Evolutionary conservation across 179 eudicot genomes (phyloP).

Genomic region (Heliamphora pulchella): DNA sequence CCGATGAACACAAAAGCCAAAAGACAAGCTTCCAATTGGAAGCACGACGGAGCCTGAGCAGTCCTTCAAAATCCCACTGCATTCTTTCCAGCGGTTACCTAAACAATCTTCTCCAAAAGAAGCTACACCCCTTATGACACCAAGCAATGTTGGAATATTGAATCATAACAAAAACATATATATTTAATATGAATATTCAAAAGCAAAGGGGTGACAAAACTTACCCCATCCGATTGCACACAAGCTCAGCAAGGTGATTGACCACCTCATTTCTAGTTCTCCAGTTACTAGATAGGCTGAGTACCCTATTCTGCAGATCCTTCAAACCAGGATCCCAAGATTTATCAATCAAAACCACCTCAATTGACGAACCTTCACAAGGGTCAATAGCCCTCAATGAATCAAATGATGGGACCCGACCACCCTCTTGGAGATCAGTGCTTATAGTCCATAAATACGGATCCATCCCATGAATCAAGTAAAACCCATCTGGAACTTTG

Average conservation of each 20-base stretch:
- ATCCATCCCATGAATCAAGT: conserved; percentile 64
- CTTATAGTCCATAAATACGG: conserved; percentile 65
- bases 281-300: conserved; percentile 30
- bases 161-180: neutral
- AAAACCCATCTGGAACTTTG: conserved; percentile 68
- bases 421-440: conserved; percentile 50
- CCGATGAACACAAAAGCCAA: conserved; percentile 64
- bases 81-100: conserved; percentile 41
- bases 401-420: conserved; percentile 57
- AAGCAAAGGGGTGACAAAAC: conserved; percentile 15
- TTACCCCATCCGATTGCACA: conserved; percentile 55
- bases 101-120: conserved; percentile 42
- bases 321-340: conserved; percentile 48
- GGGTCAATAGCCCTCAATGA: conserved; percentile 46
- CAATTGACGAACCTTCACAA: conserved; percentile 31
- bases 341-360: conserved; percentile 46
- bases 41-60: conserved; percentile 50
- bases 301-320: conserved; percentile 36
- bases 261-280: conserved; percentile 40
- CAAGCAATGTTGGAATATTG: conserved; percentile 18
- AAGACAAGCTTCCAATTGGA: conserved; percentile 61
- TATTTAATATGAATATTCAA: neutral
- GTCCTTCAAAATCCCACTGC: conserved; percentile 39
- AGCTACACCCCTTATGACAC: conserved; percentile 47
- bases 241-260: conserved; percentile 51